These are phyloP conservation scores for Penicillium nordicum DNA, from an alignment of 2,329 filamentous ascomycete genomes.

Conservation along the genomic window DNA sequence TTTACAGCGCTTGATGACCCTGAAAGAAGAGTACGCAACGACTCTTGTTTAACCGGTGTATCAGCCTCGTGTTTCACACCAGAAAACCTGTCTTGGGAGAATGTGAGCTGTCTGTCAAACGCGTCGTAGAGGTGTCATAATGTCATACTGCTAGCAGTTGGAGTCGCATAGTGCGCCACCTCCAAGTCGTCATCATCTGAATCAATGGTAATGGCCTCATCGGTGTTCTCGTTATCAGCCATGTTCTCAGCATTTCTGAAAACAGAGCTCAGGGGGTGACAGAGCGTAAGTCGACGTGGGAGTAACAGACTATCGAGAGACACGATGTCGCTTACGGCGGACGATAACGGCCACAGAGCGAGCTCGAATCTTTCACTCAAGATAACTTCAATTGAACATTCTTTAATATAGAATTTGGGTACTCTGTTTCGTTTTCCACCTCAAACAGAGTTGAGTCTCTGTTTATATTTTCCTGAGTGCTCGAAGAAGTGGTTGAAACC, in stretches of 20 bases:
- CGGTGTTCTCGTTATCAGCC: constrained; percentile 7
- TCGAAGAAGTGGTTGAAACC: background rate
- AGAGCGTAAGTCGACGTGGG: background rate
- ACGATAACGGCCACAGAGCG: background rate
- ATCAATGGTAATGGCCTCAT: constrained; percentile 29
- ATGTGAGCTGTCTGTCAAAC: constrained; percentile 19
- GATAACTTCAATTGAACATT: background rate
- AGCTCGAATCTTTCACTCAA: background rate
- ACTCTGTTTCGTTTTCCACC: background rate
- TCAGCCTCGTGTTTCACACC: background rate
- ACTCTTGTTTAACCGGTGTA: constrained; percentile 5
- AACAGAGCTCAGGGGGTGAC: background rate
- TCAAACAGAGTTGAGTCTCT: background rate
- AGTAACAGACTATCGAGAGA: constrained; percentile 2
- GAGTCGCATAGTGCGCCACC: constrained; percentile 28
- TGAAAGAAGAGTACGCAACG: background rate
- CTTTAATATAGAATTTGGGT: rapidly evolving
- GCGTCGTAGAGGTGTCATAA: constrained; percentile 14
- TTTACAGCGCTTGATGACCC: constrained; percentile 20
- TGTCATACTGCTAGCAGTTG: constrained; percentile 12
- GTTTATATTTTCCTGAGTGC: background rate
- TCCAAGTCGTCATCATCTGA: constrained; percentile 46
- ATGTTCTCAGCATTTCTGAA: constrained; percentile 17
- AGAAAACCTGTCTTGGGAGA: constrained; percentile 6
- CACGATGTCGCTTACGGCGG: background rate